Evolutionary conservation across 1,284 basidiomycete genomes (phyloP), one percentile per base, ranked within the genome.

Genomic region (Ganoderma leucocontextum): DNA sequence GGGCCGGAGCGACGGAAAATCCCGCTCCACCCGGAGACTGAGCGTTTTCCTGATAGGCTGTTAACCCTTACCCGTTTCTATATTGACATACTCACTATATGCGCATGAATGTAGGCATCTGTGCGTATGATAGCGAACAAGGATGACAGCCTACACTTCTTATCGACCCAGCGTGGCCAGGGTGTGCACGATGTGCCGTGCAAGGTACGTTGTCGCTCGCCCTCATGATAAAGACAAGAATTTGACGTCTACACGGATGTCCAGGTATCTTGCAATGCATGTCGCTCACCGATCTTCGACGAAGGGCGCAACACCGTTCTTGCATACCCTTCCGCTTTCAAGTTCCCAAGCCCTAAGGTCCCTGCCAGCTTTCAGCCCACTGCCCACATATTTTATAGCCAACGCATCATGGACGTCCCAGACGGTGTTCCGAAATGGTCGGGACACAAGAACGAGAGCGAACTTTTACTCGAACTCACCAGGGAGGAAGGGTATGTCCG

Each of bases 261-360:
- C 4, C 19, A 77, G 73, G 73, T 77, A 1, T 80, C 77, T 17
- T 80, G 80, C 62, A 64, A 80, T 65, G 62, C 72, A 17, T 80
- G 79, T 47, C 78, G 80, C n/a, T 77, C 78, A 0, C 76, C 80
- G 8, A 63, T 81, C 5, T 81, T 81, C 53, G 80, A 81, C 60
- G 80, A 80, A 68, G 80, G 79, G 25, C 72, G 78, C n/a, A 74
- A 75, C 65, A 78, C 75, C 9, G 78, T 81, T 10, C 74, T 80
- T 12, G 79, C 79, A 1, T 80, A 79, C 65, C 79, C 80, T 0
- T 70, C 75, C 12, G 70, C 74, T 2, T 80, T 80, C 74, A 71
- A 74, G 25, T 80, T 80, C 68, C 65, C 72, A 10, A 72, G 74
- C 61, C 44, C 71, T n/a, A 75, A 76, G 47, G 73, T 79, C 6